Percentiles rank a stretch among this genome's conserved stretches.
These are phyloP conservation scores for Penicillium taxi DNA, from an alignment of 495 filamentous ascomycete genomes.

Conservation along the genomic window DNA sequence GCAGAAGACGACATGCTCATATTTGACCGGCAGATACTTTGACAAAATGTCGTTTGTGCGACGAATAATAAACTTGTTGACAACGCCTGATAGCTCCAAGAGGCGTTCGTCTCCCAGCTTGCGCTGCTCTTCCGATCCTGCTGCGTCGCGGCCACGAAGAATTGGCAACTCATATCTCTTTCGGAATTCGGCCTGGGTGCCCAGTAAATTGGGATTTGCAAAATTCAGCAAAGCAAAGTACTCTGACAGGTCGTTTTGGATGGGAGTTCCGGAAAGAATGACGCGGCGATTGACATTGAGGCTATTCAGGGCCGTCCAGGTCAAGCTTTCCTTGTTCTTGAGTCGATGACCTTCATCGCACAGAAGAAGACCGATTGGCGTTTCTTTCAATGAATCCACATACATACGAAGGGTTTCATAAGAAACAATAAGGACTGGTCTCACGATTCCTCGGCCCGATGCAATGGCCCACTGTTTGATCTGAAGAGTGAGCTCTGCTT, in stretches of 20 bases:
- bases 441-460: conserved; percentile 77
- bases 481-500: conserved; percentile 82
- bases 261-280: conserved; percentile 93
- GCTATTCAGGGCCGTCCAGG: conserved; percentile 80
- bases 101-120: conserved; percentile 80
- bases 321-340: conserved; percentile 95
- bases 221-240: conserved; percentile 97
- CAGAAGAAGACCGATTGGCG: conserved; percentile 86
- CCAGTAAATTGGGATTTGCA: conserved; percentile 88
- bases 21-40: conserved; percentile 97
- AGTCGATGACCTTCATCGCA: conserved; percentile 98
- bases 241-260: conserved; percentile 96
- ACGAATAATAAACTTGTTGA: conserved; percentile 99
- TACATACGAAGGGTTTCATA: conserved; percentile 94
- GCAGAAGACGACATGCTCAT: conserved; percentile 99
- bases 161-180: conserved; percentile 94
- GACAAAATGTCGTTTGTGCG: conserved; percentile 96
- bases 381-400: conserved; percentile 76
- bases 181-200: conserved; percentile 83
- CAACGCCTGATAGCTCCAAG: conserved; percentile 67
- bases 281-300: conserved; percentile 87
- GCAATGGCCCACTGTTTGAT: conserved; percentile 92
- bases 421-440: conserved; percentile 98
- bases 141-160: conserved; percentile 83
- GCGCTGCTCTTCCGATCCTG: conserved; percentile 74